These are phyloP conservation scores for Aspergillus fructus DNA, from an alignment of 2,329 filamentous ascomycete species.

Conservation along the genomic window DNA sequence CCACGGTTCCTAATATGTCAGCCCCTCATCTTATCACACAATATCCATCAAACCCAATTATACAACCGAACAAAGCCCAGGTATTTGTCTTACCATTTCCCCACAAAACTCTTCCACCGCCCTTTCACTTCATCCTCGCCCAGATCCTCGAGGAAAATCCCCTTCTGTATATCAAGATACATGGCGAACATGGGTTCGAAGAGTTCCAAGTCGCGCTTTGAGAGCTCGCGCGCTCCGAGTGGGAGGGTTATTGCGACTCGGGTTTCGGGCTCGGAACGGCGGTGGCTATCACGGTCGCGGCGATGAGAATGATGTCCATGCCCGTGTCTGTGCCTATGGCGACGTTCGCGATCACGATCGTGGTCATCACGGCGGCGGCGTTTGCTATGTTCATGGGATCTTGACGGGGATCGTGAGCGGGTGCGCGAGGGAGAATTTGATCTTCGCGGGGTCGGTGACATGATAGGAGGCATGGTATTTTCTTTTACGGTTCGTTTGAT, in stretches of 20 bases:
- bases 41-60: neutral
- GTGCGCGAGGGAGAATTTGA: conserved; percentile 25
- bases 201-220: conserved; percentile 64
- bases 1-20: conserved; percentile 71
- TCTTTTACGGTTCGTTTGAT: conserved; percentile 11
- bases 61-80: neutral
- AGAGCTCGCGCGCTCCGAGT: conserved; percentile 63
- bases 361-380: conserved; percentile 23
- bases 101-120: conserved; percentile 89
- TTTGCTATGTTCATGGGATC: conserved; percentile 23
- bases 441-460: neutral
- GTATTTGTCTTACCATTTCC: conserved; percentile 66
- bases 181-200: conserved; percentile 75
- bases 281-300: conserved; percentile 3
- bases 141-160: conserved; percentile 66
- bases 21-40: conserved; percentile 18
- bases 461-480: conserved; percentile 4
- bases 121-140: conserved; percentile 74
- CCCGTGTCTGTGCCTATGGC: conserved; percentile 14
- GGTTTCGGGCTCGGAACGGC: conserved; percentile 13
- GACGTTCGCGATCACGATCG: conserved; percentile 4
- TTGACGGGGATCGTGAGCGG: conserved; percentile 39
- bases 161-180: conserved; percentile 87
- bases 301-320: conserved; percentile 20
- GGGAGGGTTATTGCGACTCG: conserved; percentile 54